Base-by-base conservation (phyloP, 1,284 basidiomycete species). In the Uromyces viciae-fabae region DNA sequence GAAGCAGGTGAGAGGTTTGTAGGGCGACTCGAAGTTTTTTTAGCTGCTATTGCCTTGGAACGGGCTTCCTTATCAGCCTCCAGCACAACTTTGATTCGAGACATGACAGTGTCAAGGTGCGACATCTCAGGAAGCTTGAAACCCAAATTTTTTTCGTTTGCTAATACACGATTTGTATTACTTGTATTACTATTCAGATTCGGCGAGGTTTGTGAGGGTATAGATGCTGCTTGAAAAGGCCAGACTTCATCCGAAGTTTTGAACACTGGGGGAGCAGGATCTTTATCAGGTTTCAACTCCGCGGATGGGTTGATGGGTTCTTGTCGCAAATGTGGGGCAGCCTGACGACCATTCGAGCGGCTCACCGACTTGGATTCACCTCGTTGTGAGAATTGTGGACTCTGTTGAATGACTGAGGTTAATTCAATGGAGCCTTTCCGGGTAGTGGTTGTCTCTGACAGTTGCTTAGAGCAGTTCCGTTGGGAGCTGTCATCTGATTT, bases 71-170 rank as follows among this genome's bases (percentile, higher is more conserved):
- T 80, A 49, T 80, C 78, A 31, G 78, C 78, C 54, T 80, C 78
- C 68, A 80, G 38, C 19, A 73, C 78, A n/a, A 54, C 69, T 69
- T 80, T 80, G 68, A 80, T 80, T 22, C 78, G 68, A 62, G 78
- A 80, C 78, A 80, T 80, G 25, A 80, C 78, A 38, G 78, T 80
- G 52, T 80, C 78, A 19, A 80, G 58, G 49, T 80, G 78, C 19
- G 78, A 72, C 78, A 80, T 80, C 19, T 80, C 78, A 36, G 78
- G 78, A 11, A 80, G 69, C 40, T 72, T 80, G 25, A 58, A 71
- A 14, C 42, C 33, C n/a, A 64, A 46, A 52, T 80, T 80, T 38
- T 80, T 80, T 14, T 80, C 78, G 14, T 40, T 19, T 38, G 58
- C 19, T 11, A 7, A 42, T 28, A 46, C 36, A 14, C 52, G 56